Conservation (phyloP, 2,329 filamentous ascomycete species). For the Penicillium olsonii region DNA sequence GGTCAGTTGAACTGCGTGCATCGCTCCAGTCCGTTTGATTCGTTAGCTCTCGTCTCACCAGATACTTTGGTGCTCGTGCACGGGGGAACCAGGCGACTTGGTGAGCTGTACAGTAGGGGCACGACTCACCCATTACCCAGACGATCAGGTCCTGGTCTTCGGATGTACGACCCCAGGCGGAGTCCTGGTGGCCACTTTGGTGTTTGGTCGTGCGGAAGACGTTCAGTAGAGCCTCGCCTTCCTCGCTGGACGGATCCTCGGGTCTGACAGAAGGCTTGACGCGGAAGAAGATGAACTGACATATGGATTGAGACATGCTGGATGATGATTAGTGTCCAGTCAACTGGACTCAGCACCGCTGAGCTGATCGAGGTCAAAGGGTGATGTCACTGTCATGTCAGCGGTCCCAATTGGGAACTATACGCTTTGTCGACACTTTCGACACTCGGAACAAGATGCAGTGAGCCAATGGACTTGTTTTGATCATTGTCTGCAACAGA, state of each 20-base stretch:
- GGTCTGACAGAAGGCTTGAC: slow-evolving; percentile 39
- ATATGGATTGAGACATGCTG: slow-evolving; percentile 29
- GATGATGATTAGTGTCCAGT: slow-evolving; percentile 2
- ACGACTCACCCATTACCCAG: slow-evolving; percentile 39
- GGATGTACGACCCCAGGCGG: slow-evolving; percentile 39
- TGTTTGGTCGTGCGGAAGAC: slow-evolving; percentile 32
- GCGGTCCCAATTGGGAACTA: background rate
- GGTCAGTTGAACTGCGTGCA: slow-evolving; percentile 25
- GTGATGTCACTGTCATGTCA: slow-evolving; percentile 19
- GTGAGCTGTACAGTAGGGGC: too few species aligned
- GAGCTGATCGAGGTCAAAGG: background rate
- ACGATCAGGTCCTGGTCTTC: slow-evolving; percentile 40
- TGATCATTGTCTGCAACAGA: too few species aligned
- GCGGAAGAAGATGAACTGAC: slow-evolving; percentile 41
- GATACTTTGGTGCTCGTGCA: background rate
- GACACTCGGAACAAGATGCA: too few species aligned
- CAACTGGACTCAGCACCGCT: background rate
- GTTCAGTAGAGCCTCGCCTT: slow-evolving; percentile 32
- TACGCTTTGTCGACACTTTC: too few species aligned
- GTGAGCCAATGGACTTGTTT: too few species aligned
- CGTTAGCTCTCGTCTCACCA: background rate
- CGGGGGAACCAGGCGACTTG: background rate
- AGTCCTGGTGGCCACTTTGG: slow-evolving; percentile 37
- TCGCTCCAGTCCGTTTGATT: slow-evolving; percentile 36
- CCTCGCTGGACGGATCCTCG: slow-evolving; percentile 37